Evolutionary conservation across 192 early-diverging fungal genomes (phyloP), one percentile per base, ranked within the genome.

Genomic region (Thoreauomyces humboldtii): DNA sequence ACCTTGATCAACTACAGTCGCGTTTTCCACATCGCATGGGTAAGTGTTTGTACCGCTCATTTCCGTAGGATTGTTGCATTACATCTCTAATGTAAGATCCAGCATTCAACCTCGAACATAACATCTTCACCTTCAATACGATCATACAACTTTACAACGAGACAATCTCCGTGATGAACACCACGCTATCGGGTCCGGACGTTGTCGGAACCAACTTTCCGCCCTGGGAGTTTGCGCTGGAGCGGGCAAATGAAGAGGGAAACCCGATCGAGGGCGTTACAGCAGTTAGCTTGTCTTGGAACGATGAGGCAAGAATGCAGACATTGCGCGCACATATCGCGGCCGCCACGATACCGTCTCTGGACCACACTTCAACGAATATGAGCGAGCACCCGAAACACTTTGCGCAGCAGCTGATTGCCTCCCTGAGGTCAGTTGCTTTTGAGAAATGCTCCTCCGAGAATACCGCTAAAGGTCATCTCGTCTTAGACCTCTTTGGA

Each of bases 11-110:
- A 5, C 21, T 65, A 19, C 48, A 65, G 36, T 35, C 48, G 5
- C 63, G 50, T 9, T 65, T 54, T 43, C 50, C 63, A 7, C 63
- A 56, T 31, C 32, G 41, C 11, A 57, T 65, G 63, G 44, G 61
- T 63, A 34, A 35, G 46, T 47, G 7, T 7, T 48, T 31, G 50
- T 22, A 29, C 25, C 2, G 50, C 5, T 2, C 15, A 6, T 52
- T 22, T 52, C 7, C 11, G 17, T 9, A 41, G 38, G 38, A 17
- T 17, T 12, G 38, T 12, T 17, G 38, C 9, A 9, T 41, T 9
- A 31, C 31, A 32, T 33, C 12, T 24, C 31, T 7, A 11, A 11
- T 55, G 27, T 55, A 19, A 17, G 7, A 9, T 9, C 22, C 31
- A 57, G 59, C 44, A 19, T 15, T n/a, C 42, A 47, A 11, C n/a